These are phyloP conservation scores for Colletotrichum falcatum DNA, from an alignment of 2,329 filamentous ascomycete genomes.

Conservation along the genomic window DNA sequence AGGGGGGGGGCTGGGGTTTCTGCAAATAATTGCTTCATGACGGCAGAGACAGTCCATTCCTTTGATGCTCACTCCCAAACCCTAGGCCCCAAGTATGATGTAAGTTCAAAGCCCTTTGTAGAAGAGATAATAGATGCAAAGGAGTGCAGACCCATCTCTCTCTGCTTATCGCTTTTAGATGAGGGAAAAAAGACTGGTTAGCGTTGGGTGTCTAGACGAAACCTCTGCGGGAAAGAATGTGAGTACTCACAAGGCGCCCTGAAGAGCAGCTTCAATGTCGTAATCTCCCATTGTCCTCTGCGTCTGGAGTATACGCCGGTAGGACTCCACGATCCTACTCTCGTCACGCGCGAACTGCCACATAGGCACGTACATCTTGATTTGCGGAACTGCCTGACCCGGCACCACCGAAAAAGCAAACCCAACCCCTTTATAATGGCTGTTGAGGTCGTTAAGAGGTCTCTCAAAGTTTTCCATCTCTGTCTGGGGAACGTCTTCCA, in stretches of 20 bases:
- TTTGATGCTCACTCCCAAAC: slow-evolving; percentile 28
- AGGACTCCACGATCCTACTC: slow-evolving; percentile 6
- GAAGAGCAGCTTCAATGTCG: slow-evolving; percentile 7
- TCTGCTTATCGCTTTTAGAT: neutral
- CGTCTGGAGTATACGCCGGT: slow-evolving; percentile 10
- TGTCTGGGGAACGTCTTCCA: neutral
- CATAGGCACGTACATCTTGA: slow-evolving; percentile 44
- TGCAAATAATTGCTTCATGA: no score
- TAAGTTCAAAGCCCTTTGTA: slow-evolving; percentile 12
- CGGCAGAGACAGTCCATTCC: no score
- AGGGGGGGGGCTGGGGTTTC: no score
- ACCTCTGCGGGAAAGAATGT: no score
- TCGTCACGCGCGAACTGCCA: slow-evolving; percentile 37
- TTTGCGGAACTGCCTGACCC: slow-evolving; percentile 37
- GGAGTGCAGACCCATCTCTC: slow-evolving; percentile 15
- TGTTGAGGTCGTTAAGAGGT: neutral
- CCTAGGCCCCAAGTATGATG: slow-evolving; percentile 30
- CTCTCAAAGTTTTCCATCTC: neutral
- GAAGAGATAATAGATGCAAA: slow-evolving; percentile 26
- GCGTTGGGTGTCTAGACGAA: no score
- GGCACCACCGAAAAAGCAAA: slow-evolving; percentile 43
- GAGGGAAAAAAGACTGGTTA: neutral
- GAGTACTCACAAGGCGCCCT: slow-evolving; percentile 27
- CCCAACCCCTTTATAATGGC: neutral
- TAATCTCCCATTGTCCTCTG: slow-evolving; percentile 22